phyloP scores from a whole-genome alignment of 2,329 filamentous ascomycete species.

The Sphaerulina musiva region DNA sequence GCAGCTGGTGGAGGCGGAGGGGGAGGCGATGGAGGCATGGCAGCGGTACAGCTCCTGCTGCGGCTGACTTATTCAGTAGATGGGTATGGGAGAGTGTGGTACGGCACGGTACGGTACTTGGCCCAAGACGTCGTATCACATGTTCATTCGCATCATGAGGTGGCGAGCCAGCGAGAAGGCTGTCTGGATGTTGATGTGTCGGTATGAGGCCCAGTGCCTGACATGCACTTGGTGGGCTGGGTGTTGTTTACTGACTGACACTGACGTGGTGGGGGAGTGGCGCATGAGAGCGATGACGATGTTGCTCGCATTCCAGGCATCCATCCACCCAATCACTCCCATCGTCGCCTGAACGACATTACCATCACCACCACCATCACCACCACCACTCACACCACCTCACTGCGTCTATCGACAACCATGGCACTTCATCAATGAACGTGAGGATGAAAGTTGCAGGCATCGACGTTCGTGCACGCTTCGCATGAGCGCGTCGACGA shows the following conservation, averaged over 20 bases:
- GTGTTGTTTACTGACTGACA: neutral
- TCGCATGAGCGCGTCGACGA: too few relatives aligned
- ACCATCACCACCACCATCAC: neutral
- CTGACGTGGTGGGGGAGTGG: neutral
- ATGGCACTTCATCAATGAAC: too few relatives aligned
- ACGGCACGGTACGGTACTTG: neutral
- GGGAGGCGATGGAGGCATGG: slow-evolving; percentile 7
- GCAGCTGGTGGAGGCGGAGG: slow-evolving; percentile 10
- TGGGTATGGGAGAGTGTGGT: neutral
- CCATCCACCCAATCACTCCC: neutral
- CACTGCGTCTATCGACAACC: too few relatives aligned
- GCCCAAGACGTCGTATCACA: neutral
- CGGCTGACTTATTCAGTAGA: too few relatives aligned
- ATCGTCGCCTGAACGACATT: neutral
- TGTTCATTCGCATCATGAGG: neutral
- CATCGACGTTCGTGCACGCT: too few relatives aligned
- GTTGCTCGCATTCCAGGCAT: neutral
- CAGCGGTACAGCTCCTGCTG: neutral
- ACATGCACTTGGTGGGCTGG: too few relatives aligned
- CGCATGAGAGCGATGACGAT: neutral
- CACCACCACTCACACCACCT: too few relatives aligned
- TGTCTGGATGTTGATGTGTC: neutral
- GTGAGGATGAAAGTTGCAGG: too few relatives aligned
- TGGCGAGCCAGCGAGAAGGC: neutral
- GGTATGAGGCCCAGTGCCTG: neutral